Conservation (phyloP, 2,329 filamentous ascomycete species). For the Colletotrichum truncatum region DNA sequence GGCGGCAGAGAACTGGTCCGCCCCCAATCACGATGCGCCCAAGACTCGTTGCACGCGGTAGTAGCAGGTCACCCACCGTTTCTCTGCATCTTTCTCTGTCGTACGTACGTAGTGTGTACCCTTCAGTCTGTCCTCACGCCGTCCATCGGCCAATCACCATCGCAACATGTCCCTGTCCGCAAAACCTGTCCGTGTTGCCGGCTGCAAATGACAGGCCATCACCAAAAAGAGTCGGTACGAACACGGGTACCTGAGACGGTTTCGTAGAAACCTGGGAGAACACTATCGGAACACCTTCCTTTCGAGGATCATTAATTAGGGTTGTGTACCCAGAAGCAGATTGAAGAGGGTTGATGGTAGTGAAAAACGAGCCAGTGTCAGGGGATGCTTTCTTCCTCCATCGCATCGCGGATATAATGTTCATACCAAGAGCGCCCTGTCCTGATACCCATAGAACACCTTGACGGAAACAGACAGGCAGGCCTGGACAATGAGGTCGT, state of each 20-base stretch:
- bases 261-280: constrained; percentile 6
- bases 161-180: neutral
- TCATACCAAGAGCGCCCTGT: neutral
- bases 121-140: neutral
- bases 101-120: neutral
- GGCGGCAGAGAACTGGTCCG: neutral
- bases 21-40: neutral
- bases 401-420: neutral
- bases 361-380: neutral
- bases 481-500: neutral
- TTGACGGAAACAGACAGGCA: neutral
- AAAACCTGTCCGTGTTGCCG: neutral
- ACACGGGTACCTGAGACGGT: constrained; percentile 6
- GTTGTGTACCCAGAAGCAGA: neutral
- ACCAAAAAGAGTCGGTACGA: neutral
- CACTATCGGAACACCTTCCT: neutral
- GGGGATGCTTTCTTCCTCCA: neutral
- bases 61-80: constrained; percentile 2
- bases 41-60: constrained; percentile 7
- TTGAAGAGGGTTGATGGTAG: neutral
- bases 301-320: neutral
- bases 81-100: constrained; percentile 10
- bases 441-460: neutral
- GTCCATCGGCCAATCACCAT: constrained; percentile 6
- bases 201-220: neutral